Evolutionary conservation across 2,329 filamentous ascomycete species (phyloP), one percentile per base, ranked within the genome.

Genomic region (Eurotiales sp.): DNA sequence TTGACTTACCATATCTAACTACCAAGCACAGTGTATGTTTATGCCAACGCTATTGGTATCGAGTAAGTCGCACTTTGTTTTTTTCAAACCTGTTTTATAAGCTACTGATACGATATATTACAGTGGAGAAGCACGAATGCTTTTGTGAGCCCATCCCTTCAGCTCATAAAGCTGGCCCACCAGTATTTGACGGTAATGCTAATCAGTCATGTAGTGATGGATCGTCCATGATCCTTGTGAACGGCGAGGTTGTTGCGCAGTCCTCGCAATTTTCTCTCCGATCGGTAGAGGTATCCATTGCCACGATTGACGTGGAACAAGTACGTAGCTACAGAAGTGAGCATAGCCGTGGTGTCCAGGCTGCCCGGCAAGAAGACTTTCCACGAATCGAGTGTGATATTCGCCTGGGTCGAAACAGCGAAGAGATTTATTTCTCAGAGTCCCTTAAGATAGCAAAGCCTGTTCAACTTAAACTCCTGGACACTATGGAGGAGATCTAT

Each of bases 261-360:
- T 60, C 61, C 1, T 54, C 55, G 14, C 63, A 66, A 39, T 65
- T 66, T 52, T 55, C 55, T 36, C 46, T 56, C 36, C 56, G 77
- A 30, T 79, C 83, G 36, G 82, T 86, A 14, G 83, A 87, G 56
- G 81, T 86, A 6, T 67, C 83, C 8, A 78, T 75, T 4, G 84
- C 84, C 1, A 85, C 82, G 0, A 72, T 86, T 4, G 83, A 86
- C 58, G 68, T 87, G 1, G 87, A 90, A 57, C 83, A 88, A 58
- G 85, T 92, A 2, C 75, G 86, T 6, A 53, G 55, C 25, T 61
- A 56, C 50, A 54, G 60, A 29, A 58, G 54, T 29, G 46, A 60
- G 1, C 57, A 61, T 27, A 63, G 59, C 17, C 56, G 66, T 50
- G 61, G 63, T 22, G 52, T 61, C 12, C 66, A 69, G 53, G 59